phyloP scores from a whole-genome alignment of 768 basidiomycete species.

The Boletellus sp. region DNA sequence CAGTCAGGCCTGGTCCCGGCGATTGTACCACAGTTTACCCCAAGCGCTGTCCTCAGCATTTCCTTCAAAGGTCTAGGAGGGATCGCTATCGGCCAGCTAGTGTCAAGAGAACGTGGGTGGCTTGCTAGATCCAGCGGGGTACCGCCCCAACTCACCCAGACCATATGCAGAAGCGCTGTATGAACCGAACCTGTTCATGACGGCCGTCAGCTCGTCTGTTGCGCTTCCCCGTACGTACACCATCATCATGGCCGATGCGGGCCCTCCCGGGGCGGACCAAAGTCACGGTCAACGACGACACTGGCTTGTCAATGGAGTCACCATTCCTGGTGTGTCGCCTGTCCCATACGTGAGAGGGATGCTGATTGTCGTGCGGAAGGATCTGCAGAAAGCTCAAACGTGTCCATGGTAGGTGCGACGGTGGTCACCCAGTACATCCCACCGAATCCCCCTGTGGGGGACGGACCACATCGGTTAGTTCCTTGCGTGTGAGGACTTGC shows the following conservation, averaged over 20 bases:
- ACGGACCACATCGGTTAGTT: conserved; percentile 69
- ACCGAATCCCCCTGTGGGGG: conserved; percentile 64
- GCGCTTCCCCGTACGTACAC: conserved; percentile 53
- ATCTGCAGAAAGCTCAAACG: conserved; percentile 26
- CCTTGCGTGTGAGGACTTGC: not conserved
- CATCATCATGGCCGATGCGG: conserved; percentile 73
- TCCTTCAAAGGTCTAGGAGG: conserved; percentile 46
- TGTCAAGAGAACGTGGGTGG: conserved; percentile 55
- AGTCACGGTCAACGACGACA: conserved; percentile 64
- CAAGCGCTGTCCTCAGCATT: conserved; percentile 53
- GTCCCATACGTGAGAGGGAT: not conserved
- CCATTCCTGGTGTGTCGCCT: conserved; percentile 39
- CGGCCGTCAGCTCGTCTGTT: conserved; percentile 46
- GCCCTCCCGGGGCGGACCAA: conserved; percentile 57
- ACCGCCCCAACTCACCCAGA: not conserved
- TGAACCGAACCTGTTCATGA: conserved; percentile 51
- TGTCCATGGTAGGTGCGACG: conserved; percentile 43
- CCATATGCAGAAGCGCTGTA: conserved; percentile 48
- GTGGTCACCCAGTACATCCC: conserved; percentile 66
- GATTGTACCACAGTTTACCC: conserved; percentile 56
- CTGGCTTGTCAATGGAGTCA: conserved; percentile 74
- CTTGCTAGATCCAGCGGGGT: not conserved
- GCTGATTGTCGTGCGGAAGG: not conserved
- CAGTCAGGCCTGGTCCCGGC: conserved; percentile 60
- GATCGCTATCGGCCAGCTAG: conserved; percentile 54